phyloP scores from a whole-genome alignment of 2,329 filamentous ascomycete species.

The Mollisia scopiformis region DNA sequence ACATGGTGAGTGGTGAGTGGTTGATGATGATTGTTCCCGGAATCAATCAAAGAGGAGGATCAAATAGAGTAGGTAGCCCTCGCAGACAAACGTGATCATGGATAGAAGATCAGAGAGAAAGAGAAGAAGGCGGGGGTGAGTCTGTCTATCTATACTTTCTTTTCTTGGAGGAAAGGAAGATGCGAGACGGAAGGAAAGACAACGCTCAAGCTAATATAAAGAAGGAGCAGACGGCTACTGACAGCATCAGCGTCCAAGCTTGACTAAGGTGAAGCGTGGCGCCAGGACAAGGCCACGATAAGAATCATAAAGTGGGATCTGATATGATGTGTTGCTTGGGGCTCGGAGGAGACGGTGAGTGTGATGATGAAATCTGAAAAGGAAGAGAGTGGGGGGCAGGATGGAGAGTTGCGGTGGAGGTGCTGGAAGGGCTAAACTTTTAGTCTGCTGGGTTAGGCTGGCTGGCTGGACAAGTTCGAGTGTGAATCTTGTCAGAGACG shows the following conservation, averaged over 20 bases:
- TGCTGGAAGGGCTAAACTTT: background rate
- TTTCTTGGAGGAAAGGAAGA: constrained; percentile 2
- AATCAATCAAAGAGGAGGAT: constrained; percentile 22
- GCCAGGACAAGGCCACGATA: constrained; percentile 8
- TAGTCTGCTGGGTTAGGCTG: background rate
- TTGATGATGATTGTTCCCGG: background rate
- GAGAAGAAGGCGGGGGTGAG: background rate
- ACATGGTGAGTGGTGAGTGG: constrained; percentile 14
- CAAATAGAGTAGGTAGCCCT: constrained; percentile 22
- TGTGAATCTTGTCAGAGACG: background rate
- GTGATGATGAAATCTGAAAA: background rate
- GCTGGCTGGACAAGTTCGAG: background rate
- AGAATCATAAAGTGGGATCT: constrained; percentile 2
- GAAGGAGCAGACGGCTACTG: constrained; percentile 11
- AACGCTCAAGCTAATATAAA: constrained; percentile 14
- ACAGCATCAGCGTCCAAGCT: constrained; percentile 4
- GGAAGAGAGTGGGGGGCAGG: background rate
- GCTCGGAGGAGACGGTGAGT: background rate
- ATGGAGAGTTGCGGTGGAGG: background rate
- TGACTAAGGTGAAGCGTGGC: constrained; percentile 6
- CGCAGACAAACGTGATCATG: constrained; percentile 21
- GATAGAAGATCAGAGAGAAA: background rate
- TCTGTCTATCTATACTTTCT: background rate
- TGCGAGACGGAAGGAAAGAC: constrained; percentile 2
- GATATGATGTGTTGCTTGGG: background rate